These are phyloP conservation scores for Cercis canadensis DNA, from an alignment of 306 rosid species.

Conservation along the genomic window DNA sequence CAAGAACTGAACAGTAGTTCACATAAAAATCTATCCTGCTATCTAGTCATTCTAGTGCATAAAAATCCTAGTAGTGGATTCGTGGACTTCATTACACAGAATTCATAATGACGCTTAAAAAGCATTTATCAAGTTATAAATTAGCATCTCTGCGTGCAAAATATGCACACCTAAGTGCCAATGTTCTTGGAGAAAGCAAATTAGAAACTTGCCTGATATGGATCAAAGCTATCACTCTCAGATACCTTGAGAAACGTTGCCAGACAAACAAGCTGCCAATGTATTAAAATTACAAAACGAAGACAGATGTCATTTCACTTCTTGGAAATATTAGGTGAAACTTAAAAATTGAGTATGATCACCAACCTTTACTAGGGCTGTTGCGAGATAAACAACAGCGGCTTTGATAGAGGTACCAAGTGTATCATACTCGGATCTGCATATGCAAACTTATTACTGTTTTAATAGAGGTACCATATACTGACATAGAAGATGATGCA, in stretches of 20 bases:
- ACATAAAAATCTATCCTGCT: constrained; percentile 13
- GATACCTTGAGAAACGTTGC: constrained; percentile 98
- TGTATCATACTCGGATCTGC: constrained; percentile 98
- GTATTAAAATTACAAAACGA: constrained; percentile 4
- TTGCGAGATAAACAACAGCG: constrained; percentile 90
- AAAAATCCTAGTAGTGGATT: background rate
- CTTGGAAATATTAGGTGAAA: constrained; percentile 8
- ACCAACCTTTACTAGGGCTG: constrained; percentile 90
- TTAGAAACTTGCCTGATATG: constrained; percentile 74
- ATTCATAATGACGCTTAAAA: background rate
- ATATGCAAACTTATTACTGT: constrained; percentile 22
- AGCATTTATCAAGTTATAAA: background rate
- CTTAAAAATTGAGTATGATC: constrained; percentile 21
- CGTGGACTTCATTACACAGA: background rate
- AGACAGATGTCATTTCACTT: constrained; percentile 12
- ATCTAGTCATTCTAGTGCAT: background rate
- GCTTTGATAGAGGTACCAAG: constrained; percentile 93
- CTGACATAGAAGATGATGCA: constrained; percentile 6
- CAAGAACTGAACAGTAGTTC: too few species aligned
- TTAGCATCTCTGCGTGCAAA: constrained; percentile 3
- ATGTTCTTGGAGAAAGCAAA: background rate
- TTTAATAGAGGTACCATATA: background rate
- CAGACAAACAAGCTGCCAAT: constrained; percentile 88
- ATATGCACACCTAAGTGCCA: background rate
- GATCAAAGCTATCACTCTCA: constrained; percentile 94